Evolutionary conservation across 164 flowering plant species (phyloP), one percentile per base, ranked within the genome.

Genomic region (Saururus chinensis): DNA sequence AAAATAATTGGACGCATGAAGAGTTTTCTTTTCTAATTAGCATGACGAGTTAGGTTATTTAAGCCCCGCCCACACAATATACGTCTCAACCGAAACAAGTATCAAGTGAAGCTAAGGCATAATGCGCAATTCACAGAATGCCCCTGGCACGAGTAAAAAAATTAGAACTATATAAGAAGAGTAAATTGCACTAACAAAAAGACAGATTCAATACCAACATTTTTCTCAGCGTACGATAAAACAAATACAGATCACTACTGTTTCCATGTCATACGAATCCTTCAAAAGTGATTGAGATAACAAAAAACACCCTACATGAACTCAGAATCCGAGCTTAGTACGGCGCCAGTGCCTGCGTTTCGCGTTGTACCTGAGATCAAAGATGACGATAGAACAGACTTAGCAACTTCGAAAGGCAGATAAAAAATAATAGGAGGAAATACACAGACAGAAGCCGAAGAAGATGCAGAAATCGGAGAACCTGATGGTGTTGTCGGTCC

Each of bases 311-410:
- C 67, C 59, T n/a, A 55, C 37, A 21, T 26, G 11, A 17, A 42
- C 49, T 53, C 35, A 58, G 16, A 68, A 68, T 21, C 61, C 76
- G 42, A 75, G 71, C 71, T 72, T 75, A 7, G 74, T 75, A 13
- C 79, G 71, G 67, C 79, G 75, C 79, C 79, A 75, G 66, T 75
- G 76, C 69, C 79, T 73, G 55, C 76, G 71, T 71, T 75, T 75
- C 23, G 74, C 76, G 16, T 75, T 75, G 65, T 72, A 75, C 64
- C 75, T 62, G 59, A 49, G 52, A 41, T 40, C 26, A 53, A 42
- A 17, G n/a, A 26, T 19, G 7, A 40, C 11, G 37, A 54, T 5
- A 40, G 51, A 49, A 17, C 21, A 11, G 19, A 30, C 58, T 55
- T 48, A 25, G 51, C 17, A 13, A 30, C 6, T 19, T 30, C 22